Percentiles rank a stretch among this genome's conserved stretches.
phyloP scores from a whole-genome alignment of 352 stramenopile genomes.

The Blastocystis sp. region DNA sequence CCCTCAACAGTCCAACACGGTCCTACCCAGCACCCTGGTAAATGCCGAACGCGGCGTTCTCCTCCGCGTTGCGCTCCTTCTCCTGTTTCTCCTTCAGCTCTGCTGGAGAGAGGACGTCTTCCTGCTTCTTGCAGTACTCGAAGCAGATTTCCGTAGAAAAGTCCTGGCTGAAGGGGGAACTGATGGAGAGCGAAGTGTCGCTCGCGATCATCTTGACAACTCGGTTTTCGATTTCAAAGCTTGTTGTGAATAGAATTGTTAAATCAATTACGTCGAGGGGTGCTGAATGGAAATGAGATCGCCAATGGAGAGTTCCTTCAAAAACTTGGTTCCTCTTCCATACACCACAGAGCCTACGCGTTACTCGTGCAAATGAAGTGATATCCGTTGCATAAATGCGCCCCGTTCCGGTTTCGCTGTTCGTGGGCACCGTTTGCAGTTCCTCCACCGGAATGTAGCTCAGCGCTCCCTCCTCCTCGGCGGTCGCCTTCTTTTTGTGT shows the following conservation, averaged over 20 bases:
- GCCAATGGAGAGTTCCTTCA: conserved; percentile 33
- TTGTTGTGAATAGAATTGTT: background rate
- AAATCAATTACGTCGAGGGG: conserved; percentile 17
- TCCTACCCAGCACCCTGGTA: conserved; percentile 47
- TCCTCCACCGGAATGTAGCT: conserved; percentile 39
- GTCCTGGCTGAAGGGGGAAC: conserved; percentile 46
- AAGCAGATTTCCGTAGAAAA: conserved; percentile 45
- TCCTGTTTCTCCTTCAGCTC: conserved; percentile 38
- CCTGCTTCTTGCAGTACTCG: conserved; percentile 51
- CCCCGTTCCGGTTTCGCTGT: conserved; percentile 44
- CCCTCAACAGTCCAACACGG: background rate
- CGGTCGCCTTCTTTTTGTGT: conserved; percentile 63
- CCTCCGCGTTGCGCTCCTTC: conserved; percentile 40
- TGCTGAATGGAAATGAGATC: conserved; percentile 51
- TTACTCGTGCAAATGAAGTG: background rate
- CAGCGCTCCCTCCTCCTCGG: background rate
- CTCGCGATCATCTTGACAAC: conserved; percentile 60
- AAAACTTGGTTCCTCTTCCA: conserved; percentile 59
- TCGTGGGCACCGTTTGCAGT: conserved; percentile 28
- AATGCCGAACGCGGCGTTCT: conserved; percentile 56
- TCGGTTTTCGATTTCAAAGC: conserved; percentile 23
- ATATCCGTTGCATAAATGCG: conserved; percentile 52
- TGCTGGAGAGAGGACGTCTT: conserved; percentile 24
- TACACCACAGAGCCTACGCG: conserved; percentile 45
- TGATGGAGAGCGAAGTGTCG: conserved; percentile 33